Conservation (phyloP, 208 protist genomes). For the Tritrichomonas foetus region DNA sequence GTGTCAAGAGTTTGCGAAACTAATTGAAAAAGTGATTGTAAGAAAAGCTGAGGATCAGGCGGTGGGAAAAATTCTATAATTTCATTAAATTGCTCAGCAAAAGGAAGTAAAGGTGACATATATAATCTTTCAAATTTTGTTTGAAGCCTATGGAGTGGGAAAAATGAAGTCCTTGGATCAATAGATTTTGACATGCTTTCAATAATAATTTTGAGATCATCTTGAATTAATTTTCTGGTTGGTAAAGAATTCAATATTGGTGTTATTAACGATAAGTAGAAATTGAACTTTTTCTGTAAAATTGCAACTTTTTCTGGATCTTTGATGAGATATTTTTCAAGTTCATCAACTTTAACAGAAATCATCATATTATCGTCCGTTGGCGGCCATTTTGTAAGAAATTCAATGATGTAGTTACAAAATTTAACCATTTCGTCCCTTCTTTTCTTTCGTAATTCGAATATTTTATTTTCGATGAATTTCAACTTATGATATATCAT, state of each 20-base stretch:
- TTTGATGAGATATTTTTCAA: not conserved
- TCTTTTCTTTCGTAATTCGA: not conserved
- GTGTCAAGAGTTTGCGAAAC: not conserved
- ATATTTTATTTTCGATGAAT: not conserved
- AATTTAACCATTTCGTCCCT: not conserved
- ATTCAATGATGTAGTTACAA: not conserved
- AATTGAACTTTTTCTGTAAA: not conserved
- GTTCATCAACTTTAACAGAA: not conserved
- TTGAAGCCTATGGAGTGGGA: not conserved
- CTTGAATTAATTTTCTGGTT: not conserved
- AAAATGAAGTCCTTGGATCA: not conserved
- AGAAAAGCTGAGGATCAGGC: not conserved
- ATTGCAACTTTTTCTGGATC: not conserved
- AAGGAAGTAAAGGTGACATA: not conserved
- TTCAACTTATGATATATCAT: slow-evolving; percentile 7
- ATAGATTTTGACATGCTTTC: not conserved
- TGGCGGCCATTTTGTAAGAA: not conserved
- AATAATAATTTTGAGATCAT: not conserved
- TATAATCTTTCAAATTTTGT: not conserved
- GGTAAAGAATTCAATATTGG: not conserved
- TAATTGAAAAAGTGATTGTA: not conserved
- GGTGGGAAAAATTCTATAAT: not conserved
- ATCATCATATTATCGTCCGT: not conserved
- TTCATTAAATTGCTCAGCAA: not conserved
- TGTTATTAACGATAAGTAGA: not conserved